Base-by-base conservation (phyloP, 257 asterid species). In the Plantago elongata region DNA sequence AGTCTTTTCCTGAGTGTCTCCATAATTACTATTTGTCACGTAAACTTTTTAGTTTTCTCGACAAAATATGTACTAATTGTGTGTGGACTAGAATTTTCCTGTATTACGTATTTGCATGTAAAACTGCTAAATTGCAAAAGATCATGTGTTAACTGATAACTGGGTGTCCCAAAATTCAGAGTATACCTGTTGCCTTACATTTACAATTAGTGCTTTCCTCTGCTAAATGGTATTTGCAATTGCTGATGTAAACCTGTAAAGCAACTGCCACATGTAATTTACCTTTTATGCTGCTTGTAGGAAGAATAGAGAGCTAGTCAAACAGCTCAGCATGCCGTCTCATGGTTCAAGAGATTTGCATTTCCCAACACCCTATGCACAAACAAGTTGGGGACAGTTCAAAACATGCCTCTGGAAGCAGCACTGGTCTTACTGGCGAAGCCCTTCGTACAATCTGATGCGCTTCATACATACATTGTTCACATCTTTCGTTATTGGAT, bases 371-470 rank as follows among this genome's bases (percentile, higher is more conserved):
- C 63, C 13, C 1, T 82, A 72, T 45, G 62, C 88, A 3, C 88
- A 74, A 46, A 70, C 64, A 30, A 70, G 79, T 22, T 82, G 83
- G 88, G 79, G 66, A 38, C 88, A 82, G 62, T 82, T 77, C 66
- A 82, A 74, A 63, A 69, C 81, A 12, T 82, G 88, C 58, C 75
- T 82, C 14, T 79, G 88, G 88, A 82, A 82, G 65, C 88, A 77
- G 48, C 40, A 79, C 56, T 82, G 75, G 83, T 82, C 88, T 40
- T 82, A 82, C 62, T 82, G 88, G 88, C 75, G 88, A 75, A 82
- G 85, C 74, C 88, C 88, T 61, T 70, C 83, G 15, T 79, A 82
- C 80, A 83, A 83, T 69, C 68, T 83, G 73, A 67, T 51, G 62
- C 81, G 89, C 37, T 73, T 68, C 15, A 15, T 65, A n/a, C 75